Base-by-base conservation (phyloP, 2,329 filamentous ascomycete species). In the Raffaelea albimanens region DNA sequence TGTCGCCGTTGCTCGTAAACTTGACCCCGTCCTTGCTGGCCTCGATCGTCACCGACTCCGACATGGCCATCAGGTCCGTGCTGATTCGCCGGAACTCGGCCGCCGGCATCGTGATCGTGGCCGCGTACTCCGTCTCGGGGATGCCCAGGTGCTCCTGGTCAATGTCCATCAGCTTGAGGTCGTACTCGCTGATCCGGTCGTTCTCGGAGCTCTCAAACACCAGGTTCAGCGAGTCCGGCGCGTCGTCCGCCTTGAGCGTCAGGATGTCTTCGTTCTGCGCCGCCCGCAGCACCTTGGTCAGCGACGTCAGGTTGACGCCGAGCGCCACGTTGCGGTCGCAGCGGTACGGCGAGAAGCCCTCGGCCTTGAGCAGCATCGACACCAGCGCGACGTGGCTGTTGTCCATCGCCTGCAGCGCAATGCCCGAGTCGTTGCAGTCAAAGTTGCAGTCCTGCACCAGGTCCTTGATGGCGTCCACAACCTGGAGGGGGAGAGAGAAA, bases 391-490 rank as follows among this genome's bases (percentile, higher is more conserved):
- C 93, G 71, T 98, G 93, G 44, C 90, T 97, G 80, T 97, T 98
- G 76, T 98, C 93, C 94, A 98, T 98, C 62, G 93, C 93, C 71
- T 98, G 93, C 48, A 98, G 86, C 45, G 91, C 90, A 62, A 98
- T 93, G 53, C 93, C 93, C 47, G 88, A 91, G 77, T 98, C 94
- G 85, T 97, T 98, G 85, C 94, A 98, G 78, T 98, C 93, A 73
- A 98, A 98, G 73, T 98, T 98, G 83, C 93, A 98, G 73, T 98
- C 93, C 70, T 97, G 93, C 46, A 98, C 93, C 45, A 98, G 82
- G 62, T 98, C 93, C 72, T 96, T 97, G 82, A 98, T 96, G 59
- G 94, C 88, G 66, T 98, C 94, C 61, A 98, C 90, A 54, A 97
- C 87, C 89, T 95, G 57, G 18, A 5, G 23, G 25, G 41, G 34